Evolutionary conservation across 257 asterid species (phyloP), one percentile per base, ranked within the genome.

Genomic region (Jasminum sambac): DNA sequence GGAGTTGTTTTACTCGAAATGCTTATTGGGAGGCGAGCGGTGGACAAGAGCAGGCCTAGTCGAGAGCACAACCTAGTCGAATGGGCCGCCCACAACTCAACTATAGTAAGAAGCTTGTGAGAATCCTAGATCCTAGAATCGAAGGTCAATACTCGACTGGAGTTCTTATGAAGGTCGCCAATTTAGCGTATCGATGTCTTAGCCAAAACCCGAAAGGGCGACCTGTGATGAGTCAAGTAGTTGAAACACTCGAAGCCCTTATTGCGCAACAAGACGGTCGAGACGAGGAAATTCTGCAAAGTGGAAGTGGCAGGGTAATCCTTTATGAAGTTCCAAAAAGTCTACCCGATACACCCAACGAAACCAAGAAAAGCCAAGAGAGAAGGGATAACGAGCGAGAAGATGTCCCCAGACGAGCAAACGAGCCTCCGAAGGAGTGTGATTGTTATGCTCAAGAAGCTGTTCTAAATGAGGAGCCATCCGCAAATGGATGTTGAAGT

Each of bases 191-290:
- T 66, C 95, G 82, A 66, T 91, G 99, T 63, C 96, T 94, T 55
- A 94, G 97, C 79, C 97, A 91, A 75, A 91, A 91, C 84, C 96
- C 99, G 0, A 91, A 84, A 76, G 91, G 96, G 16, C 78, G 99
- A 80, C 99, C 99, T 13, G 78, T 78, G 5, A 94, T 94, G 95
- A 86, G 86, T 59, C 95, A 88, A 66, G 96, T 86, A 23, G 90
- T 94, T 9, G 96, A 91, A 77, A 86, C 88, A 60, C 96, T 94
- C 3, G 96, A 89, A 72, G 83, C 88, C 26, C 84, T 94, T 55
- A 89, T 85, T 46, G 64, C 86, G 2, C 88, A 81, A 66, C 84
- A 82, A 63, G 76, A 60, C 69, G 74, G 81, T 26, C 82, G 60
- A 17, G 92, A 77, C n/a, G 91, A 81, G 61, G 67, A 70, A 6